These are phyloP conservation scores for Kluyveromyces sp. DNA, from an alignment of 1,139 yeast species.

Conservation along the genomic window DNA sequence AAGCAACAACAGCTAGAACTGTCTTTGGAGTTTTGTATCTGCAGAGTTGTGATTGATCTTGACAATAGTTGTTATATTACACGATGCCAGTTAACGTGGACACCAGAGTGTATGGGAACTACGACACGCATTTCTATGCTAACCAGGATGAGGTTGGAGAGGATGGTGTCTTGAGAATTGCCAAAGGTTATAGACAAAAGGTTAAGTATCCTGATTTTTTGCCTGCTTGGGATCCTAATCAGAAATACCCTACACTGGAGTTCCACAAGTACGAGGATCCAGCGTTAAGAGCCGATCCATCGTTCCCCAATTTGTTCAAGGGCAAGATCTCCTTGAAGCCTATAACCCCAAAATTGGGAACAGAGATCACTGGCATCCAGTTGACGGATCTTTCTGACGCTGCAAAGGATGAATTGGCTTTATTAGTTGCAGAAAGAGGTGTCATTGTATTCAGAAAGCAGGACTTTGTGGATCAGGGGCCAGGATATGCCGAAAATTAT, in stretches of 20 bases:
- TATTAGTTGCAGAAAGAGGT: slow-evolving; percentile 45
- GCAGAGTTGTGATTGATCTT: no score
- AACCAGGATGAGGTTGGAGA: slow-evolving; percentile 18
- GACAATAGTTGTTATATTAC: no score
- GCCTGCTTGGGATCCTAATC: slow-evolving; percentile 38
- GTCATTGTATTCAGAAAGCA: slow-evolving; percentile 45
- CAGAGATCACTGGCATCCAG: slow-evolving; percentile 52
- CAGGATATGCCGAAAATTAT: slow-evolving; percentile 45
- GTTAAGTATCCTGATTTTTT: slow-evolving; percentile 36
- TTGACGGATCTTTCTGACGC: slow-evolving; percentile 42
- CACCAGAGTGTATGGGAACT: slow-evolving; percentile 10
- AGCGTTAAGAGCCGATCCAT: slow-evolving; percentile 26
- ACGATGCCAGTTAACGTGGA: neutral
- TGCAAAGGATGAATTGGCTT: slow-evolving; percentile 49
- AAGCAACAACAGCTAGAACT: no score
- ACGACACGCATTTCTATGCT: slow-evolving; percentile 18
- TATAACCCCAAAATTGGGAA: slow-evolving; percentile 34
- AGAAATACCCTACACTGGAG: slow-evolving; percentile 33
- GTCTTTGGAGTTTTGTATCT: no score
- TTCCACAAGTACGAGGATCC: slow-evolving; percentile 20
- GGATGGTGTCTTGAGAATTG: slow-evolving; percentile 16
- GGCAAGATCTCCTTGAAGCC: slow-evolving; percentile 8
- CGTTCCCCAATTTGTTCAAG: slow-evolving; percentile 18
- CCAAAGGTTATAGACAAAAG: slow-evolving; percentile 23
- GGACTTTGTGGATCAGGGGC: slow-evolving; percentile 52